phyloP scores from a whole-genome alignment of 352 stramenopile genomes.

The Phytophthora capsici region DNA sequence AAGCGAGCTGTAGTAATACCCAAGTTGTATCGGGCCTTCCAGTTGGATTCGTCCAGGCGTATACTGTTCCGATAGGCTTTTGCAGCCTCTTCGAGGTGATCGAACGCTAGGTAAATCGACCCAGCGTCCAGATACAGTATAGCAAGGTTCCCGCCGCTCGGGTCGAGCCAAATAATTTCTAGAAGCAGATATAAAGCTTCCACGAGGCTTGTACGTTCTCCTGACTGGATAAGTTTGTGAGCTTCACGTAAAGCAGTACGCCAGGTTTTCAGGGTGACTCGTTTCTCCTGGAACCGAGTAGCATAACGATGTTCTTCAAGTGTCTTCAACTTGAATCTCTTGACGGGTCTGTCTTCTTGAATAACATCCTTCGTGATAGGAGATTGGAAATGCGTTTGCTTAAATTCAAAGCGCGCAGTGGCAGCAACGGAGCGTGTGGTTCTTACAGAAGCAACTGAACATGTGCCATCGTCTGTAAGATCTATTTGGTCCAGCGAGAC shows the following conservation, averaged over 20 bases:
- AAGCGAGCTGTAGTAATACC: slow-evolving; percentile 52
- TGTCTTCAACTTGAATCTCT: slow-evolving; percentile 50
- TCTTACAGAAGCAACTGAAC: slow-evolving; percentile 23
- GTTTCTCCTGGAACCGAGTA: slow-evolving; percentile 58
- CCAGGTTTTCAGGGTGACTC: slow-evolving; percentile 55
- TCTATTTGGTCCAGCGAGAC: slow-evolving; percentile 4
- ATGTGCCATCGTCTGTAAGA: slow-evolving; percentile 12
- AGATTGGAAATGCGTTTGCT: slow-evolving; percentile 19
- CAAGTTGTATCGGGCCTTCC: slow-evolving; percentile 62
- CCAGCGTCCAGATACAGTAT: slow-evolving; percentile 57
- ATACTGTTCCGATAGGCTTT: slow-evolving; percentile 60
- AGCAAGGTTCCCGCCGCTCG: slow-evolving; percentile 36
- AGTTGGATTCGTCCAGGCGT: slow-evolving; percentile 37
- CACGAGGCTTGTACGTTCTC: slow-evolving; percentile 40
- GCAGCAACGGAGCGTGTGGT: slow-evolving; percentile 14
- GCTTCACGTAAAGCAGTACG: slow-evolving; percentile 34
- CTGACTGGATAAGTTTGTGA: slow-evolving; percentile 32
- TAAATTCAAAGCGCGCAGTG: slow-evolving; percentile 12
- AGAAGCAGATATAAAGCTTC: slow-evolving; percentile 67
- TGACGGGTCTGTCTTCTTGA: slow-evolving; percentile 3
- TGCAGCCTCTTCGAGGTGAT: slow-evolving; percentile 57
- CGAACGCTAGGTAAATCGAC: slow-evolving; percentile 61
- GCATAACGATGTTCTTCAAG: slow-evolving; percentile 61
- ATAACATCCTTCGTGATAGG: slow-evolving; percentile 19
- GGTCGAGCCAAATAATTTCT: slow-evolving; percentile 57